Evolutionary conservation across 768 basidiomycete species (phyloP), one percentile per base, ranked within the genome.

Genomic region (Ramaria sp.): DNA sequence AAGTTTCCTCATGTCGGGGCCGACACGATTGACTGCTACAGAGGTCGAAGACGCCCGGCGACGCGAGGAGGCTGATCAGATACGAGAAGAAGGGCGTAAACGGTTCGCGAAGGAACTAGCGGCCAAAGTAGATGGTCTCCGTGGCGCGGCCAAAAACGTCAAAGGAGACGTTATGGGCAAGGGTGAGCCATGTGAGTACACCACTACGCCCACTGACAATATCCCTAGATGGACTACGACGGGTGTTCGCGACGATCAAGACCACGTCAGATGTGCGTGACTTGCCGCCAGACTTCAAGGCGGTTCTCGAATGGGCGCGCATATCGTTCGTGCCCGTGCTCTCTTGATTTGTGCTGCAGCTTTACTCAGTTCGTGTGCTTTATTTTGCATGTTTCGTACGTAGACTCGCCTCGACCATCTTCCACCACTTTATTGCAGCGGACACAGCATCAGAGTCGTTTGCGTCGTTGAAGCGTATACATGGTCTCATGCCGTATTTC

Each of bases 401-500:
- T 31, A 98, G 94, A 37, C 75, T 98, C 61, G 96, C 96, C 0
- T 95, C 96, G 5, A 94, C 96, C 2, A 84, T 97, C 41, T 99
- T 98, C 68, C 94, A 97, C 62, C 85, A 88, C 38, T 94, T 92
- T 63, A 82, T 96, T 31, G 96, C 96, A 0, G 81, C 92, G 20
- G 96, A 99, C 68, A 84, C 84, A 59, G 87, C 92, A 5, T 93
- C 92, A 5, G 89, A 95, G 62, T 86, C 85, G 4, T 86, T 98
- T 63, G 77, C 90, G 13, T 79, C 82, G 58, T 71, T 99, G 59
- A 98, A 97, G 73, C 80, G 94, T 49, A 80, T 96, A 43, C 96
- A 99, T 66, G 92, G 93, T 1, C 72, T 95, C 52, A 96, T 98
- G 91, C 96, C 96, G 5, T 99, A 99, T 68, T 91, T 98, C 65